A percentile compares a stretch with the other conserved stretches of the same genome.
Evolutionary conservation across 2,329 filamentous ascomycete species (phyloP).

Genomic region (Botrytis galanthina): DNA sequence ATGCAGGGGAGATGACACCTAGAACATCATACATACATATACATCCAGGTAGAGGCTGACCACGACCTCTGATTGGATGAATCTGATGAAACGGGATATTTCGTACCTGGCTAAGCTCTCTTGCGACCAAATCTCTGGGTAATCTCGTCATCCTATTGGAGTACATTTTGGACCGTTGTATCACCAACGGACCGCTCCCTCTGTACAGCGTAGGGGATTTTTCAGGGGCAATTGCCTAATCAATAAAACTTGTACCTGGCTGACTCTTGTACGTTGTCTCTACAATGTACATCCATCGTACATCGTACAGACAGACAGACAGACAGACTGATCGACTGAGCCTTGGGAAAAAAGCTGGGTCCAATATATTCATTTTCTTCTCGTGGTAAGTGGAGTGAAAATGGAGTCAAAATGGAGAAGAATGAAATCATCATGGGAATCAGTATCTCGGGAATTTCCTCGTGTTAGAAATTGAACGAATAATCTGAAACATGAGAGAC

Average conservation of each 20-base stretch:
- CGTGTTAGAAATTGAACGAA: background rate
- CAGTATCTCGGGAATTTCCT: background rate
- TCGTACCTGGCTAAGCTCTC: conserved; percentile 6
- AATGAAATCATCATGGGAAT: background rate
- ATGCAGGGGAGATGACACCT: conserved; percentile 6
- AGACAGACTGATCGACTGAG: background rate
- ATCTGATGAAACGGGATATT: background rate
- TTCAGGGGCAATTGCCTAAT: conserved; percentile 12
- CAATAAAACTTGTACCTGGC: background rate
- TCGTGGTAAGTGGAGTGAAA: background rate
- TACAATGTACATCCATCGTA: too few relatives aligned
- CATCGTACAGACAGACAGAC: background rate
- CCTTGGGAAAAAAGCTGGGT: background rate
- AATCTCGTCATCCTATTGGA: background rate
- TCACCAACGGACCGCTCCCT: background rate
- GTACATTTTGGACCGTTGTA: background rate
- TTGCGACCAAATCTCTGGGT: background rate
- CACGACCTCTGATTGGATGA: background rate
- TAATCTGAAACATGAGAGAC: background rate
- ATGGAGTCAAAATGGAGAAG: background rate
- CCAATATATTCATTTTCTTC: background rate
- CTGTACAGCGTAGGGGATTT: background rate
- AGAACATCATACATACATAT: background rate
- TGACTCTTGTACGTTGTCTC: background rate
- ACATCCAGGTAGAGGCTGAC: background rate